These are phyloP conservation scores for Colletotrichum neosansevieriae DNA, from an alignment of 2,329 filamentous ascomycete genomes.

Conservation along the genomic window DNA sequence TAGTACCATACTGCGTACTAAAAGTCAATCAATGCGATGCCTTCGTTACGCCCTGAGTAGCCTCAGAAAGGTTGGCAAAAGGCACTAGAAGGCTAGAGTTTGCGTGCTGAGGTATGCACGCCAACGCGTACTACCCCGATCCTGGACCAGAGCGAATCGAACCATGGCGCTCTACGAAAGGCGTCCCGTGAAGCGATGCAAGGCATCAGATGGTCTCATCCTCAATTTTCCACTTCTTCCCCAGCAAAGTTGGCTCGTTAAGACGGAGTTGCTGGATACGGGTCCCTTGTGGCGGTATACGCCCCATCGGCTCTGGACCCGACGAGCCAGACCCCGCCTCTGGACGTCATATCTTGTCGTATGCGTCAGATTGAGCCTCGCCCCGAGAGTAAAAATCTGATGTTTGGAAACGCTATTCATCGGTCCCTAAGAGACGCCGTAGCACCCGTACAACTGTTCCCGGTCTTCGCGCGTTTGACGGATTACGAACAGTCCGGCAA, in stretches of 20 bases:
- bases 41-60: too few relatives aligned
- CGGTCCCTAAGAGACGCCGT: slow-evolving; percentile 27
- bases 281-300: slow-evolving; percentile 20
- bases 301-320: slow-evolving; percentile 25
- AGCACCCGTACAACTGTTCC: slow-evolving; percentile 30
- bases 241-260: not conserved
- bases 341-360: slow-evolving; percentile 31
- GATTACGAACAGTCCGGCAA: not conserved
- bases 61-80: not conserved
- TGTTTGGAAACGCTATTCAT: slow-evolving; percentile 27
- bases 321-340: slow-evolving; percentile 22
- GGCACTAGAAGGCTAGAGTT: too few relatives aligned
- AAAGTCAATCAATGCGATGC: too few relatives aligned
- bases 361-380: slow-evolving; percentile 31
- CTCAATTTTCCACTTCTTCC: slow-evolving; percentile 5
- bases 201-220: slow-evolving; percentile 16
- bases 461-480: slow-evolving; percentile 6
- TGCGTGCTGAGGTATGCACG: not conserved
- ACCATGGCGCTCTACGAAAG: slow-evolving; percentile 28
- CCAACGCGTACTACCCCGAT: not conserved
- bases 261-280: not conserved
- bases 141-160: slow-evolving; percentile 16
- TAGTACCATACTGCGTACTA: not conserved
- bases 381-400: slow-evolving; percentile 18
- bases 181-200: slow-evolving; percentile 23